Percentiles rank a stretch among this genome's conserved stretches.
phyloP scores from a whole-genome alignment of 1,284 basidiomycete species.

The Trichosporon sp. region DNA sequence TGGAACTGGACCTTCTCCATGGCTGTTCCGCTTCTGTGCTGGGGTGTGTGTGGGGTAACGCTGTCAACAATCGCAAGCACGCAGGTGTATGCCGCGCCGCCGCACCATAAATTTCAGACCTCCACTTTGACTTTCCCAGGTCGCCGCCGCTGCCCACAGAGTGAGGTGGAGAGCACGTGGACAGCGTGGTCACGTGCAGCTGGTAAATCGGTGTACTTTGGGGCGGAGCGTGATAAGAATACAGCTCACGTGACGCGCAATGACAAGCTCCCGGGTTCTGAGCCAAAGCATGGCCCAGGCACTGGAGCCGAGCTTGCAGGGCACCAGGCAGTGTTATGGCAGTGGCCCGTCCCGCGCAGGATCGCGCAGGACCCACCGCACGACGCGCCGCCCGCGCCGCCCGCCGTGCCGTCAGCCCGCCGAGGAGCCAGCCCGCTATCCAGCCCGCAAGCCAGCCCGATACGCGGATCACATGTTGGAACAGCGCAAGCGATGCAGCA shows the following conservation, averaged over 20 bases:
- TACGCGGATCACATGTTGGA: not conserved
- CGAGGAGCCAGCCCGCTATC: too few species aligned
- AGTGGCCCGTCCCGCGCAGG: not conserved
- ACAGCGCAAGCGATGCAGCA: not conserved
- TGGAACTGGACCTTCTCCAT: constrained; percentile 95
- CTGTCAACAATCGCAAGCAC: not conserved
- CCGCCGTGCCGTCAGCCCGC: too few species aligned
- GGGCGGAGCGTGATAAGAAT: too few species aligned
- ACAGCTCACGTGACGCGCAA: too few species aligned
- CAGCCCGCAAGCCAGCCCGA: too few species aligned
- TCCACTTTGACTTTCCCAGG: not conserved
- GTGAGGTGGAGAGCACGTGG: too few species aligned
- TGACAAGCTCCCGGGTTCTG: not conserved
- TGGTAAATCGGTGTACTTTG: too few species aligned
- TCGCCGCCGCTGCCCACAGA: too few species aligned
- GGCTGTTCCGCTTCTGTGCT: too few species aligned
- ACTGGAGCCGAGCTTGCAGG: not conserved
- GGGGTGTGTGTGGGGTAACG: not conserved
- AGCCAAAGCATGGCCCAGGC: not conserved
- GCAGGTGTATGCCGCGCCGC: too few species aligned
- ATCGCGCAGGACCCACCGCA: not conserved
- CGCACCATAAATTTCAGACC: not conserved
- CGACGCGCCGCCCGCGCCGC: too few species aligned
- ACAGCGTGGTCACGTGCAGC: not conserved
- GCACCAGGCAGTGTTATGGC: not conserved